Base-by-base conservation (phyloP, 371 early-diverging fungal genomes). In the Batkoa obscura region DNA sequence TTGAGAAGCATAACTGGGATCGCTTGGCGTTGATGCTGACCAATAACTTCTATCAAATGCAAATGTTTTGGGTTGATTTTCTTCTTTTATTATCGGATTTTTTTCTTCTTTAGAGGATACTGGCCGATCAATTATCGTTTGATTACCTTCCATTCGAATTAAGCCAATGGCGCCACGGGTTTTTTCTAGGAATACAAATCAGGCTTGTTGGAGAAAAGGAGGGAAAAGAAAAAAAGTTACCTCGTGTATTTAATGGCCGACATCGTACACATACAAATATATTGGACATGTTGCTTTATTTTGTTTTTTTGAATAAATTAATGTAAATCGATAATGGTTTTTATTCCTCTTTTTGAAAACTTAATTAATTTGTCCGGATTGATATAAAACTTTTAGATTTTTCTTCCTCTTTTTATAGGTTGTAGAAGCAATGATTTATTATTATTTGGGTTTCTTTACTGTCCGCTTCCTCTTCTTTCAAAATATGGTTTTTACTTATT, bases 1-100 rank as follows among this genome's bases (percentile, higher is more conserved):
- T 61, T 93, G 94, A 55, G 78, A 75, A 35, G 88, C 89, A 64
- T 78, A 84, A 49, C 64, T 57, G n/a, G 79, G 66, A 48, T 75
- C 78, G 35, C 59, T 65, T 48, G 76, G 72, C 61, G 80, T 78
- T 1, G 32, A 23, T 42, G 77, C 82, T 3, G 86, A 81, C 87
- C 87, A 85, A 62, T 86, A 90, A 37, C 83, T 83, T 51, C 82
- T 72, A 68, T 90, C 91, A 63, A 84, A 90, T 0, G 83, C 82
- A 62, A 86, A 90, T 4, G 80, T 65, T 23, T 69, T 69, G 30
- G 66, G 67, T 8, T 68, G 67, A 38, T 65, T 66, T 1, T 67
- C 72, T 8, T 66, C 66, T 10, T 59, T 63, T 9, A 57, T 12
- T n/a, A 45, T 53, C 13, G 56, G 52, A 5, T 13, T 45, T 23